These are phyloP conservation scores for Cnidoscolus chayamansa DNA, from an alignment of 441 rosid species.

Conservation along the genomic window DNA sequence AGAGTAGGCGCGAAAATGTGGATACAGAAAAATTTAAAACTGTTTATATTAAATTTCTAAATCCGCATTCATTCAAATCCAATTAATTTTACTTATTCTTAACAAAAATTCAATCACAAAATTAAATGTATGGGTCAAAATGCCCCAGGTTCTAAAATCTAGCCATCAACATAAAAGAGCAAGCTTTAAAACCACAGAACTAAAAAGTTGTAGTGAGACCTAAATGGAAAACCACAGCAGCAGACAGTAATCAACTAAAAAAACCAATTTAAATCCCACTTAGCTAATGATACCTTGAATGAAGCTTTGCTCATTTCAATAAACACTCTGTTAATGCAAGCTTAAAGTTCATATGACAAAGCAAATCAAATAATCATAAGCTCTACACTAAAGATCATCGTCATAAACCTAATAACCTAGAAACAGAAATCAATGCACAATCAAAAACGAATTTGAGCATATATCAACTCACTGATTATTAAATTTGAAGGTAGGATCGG, in stretches of 20 bases:
- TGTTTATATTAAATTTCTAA: too few relatives aligned
- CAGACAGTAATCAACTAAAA: not conserved
- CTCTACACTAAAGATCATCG: not conserved
- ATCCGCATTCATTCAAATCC: too few relatives aligned
- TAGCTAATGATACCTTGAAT: not conserved
- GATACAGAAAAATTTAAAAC: too few relatives aligned
- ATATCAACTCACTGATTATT: slow-evolving; percentile 18
- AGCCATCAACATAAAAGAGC: not conserved
- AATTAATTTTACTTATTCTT: too few relatives aligned
- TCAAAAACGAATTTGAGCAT: not conserved
- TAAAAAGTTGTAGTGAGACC: too few relatives aligned
- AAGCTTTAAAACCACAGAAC: not conserved
- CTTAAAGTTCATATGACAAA: too few relatives aligned
- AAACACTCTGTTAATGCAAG: too few relatives aligned
- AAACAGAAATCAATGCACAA: not conserved
- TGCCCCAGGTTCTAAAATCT: not conserved
- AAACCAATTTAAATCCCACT: not conserved
- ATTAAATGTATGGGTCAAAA: too few relatives aligned
- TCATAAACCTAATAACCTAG: not conserved
- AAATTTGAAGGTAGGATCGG: slow-evolving; percentile 10
- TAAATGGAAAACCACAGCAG: too few relatives aligned
- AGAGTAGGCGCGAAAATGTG: too few relatives aligned
- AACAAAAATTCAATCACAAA: too few relatives aligned
- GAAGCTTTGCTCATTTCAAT: too few relatives aligned
- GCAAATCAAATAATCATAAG: not conserved